Base-by-base conservation (phyloP, 176 grass and related monocot species). In the Tillandsia fasciculata region DNA sequence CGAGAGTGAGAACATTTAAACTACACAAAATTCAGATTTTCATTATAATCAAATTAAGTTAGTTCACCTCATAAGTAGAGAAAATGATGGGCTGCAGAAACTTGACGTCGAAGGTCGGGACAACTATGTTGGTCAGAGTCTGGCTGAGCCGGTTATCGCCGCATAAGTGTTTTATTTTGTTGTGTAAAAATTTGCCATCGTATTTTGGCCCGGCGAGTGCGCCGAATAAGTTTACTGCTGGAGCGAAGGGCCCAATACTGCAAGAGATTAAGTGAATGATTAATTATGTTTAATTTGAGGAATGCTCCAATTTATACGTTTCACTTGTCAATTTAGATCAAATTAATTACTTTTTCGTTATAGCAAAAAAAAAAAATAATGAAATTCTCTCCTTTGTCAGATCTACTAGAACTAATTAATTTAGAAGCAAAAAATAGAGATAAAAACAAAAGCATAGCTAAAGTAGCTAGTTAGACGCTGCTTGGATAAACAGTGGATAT, bases 41-140 rank as follows among this genome's bases (percentile, higher is more conserved):
- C 24, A 24, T 24, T 24, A 24, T 24, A 24, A 24, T 24, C 24
- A 24, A 24, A 20, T 20, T 20, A 20, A 24, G 23, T 24, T 24
- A 24, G 33, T 42, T 42, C 33, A 81, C 74, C 2, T 86, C 74
- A 54, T 64, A 74, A 6, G 74, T 86, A 28, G 83, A 77, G 74
- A 81, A 86, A 65, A 78, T 78, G 20, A 65, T 74, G n/a, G 70
- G 83, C 63, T 74, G 70, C 12, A 78, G 74, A 20, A 13, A 48
- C 74, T 78, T 86, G 69, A 82, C 22, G 64, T 86, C 83, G 48
- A 81, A 81, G 17, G 78, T 73, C 11, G 78, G 83, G 67, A 85
- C 50, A 26, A 85, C 69, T 8, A 85, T 63, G 58, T 81, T 74
- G 49, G 83, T 77, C 59, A 86, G 52, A 3, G 83, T 86, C 3